Conservation (phyloP, 2,329 filamentous ascomycete species). For the Pyrenophora teres region DNA sequence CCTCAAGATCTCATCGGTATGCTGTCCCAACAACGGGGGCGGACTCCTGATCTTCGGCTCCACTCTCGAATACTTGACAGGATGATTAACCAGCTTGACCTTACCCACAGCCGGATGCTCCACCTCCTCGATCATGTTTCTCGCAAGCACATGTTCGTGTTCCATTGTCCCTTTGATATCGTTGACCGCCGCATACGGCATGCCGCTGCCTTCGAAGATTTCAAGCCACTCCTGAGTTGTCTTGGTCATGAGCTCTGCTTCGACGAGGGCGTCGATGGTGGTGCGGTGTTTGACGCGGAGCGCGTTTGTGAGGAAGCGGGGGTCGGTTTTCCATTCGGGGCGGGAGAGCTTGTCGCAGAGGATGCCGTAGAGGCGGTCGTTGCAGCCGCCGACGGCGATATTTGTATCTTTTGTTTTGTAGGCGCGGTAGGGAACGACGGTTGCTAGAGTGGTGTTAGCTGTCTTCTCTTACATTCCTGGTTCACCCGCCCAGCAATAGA, state of each 20-base stretch:
- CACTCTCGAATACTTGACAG: constrained; percentile 88
- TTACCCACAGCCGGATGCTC: constrained; percentile 81
- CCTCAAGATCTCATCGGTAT: constrained; percentile 42
- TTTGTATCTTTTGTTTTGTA: constrained; percentile 69
- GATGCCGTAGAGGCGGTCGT: constrained; percentile 65
- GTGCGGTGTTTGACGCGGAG: constrained; percentile 68
- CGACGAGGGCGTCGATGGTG: constrained; percentile 79
- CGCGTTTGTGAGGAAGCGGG: constrained; percentile 62
- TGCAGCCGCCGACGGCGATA: constrained; percentile 66
- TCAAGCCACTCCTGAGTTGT: constrained; percentile 88
- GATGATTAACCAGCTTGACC: constrained; percentile 88
- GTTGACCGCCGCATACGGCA: constrained; percentile 94
- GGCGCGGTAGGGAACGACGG: constrained; percentile 90
- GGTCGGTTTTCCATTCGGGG: constrained; percentile 62
- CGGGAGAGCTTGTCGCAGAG: constrained; percentile 61
- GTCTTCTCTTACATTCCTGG: not conserved
- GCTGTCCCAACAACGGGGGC: constrained; percentile 74
- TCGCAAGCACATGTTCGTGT: constrained; percentile 76
- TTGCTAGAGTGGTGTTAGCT: constrained; percentile 56
- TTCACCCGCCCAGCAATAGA: not conserved
- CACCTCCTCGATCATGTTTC: constrained; percentile 87
- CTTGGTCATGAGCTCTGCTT: constrained; percentile 71
- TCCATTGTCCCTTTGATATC: constrained; percentile 84
- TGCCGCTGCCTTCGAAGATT: constrained; percentile 83
- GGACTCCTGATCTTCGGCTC: constrained; percentile 74